Conservation (phyloP, 305 asterid species). For the Vinca major region DNA sequence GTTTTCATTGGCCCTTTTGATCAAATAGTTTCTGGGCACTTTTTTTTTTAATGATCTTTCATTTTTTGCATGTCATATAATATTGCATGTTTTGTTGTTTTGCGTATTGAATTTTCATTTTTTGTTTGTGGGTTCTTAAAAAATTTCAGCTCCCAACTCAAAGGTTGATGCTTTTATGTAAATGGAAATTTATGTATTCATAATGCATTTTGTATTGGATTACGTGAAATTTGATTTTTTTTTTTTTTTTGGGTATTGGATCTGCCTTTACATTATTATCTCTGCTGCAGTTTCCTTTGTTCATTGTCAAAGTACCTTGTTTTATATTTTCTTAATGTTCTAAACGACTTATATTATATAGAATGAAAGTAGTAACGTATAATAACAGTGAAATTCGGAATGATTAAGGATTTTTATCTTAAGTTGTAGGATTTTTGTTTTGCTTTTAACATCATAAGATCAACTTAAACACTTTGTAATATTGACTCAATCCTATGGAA, state of each 20-base stretch:
- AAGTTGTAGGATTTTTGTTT: background rate
- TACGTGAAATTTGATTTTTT: background rate
- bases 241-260: background rate
- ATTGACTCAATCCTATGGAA: background rate
- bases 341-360: no score
- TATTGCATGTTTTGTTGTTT: slow-evolving; percentile 4
- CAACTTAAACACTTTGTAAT: background rate
- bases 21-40: background rate
- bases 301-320: background rate
- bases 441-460: background rate
- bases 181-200: background rate
- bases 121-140: background rate
- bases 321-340: no score
- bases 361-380: background rate
- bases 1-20: background rate
- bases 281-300: background rate
- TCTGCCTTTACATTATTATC: no score
- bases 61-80: slow-evolving; percentile 2
- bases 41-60: background rate
- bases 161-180: background rate
- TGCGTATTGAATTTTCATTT: background rate
- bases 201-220: background rate
- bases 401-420: background rate
- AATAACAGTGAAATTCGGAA: background rate
- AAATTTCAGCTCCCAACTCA: background rate